Evolutionary conservation across 805 yeast genomes (phyloP).

Genomic region (Candida nemodendra): DNA sequence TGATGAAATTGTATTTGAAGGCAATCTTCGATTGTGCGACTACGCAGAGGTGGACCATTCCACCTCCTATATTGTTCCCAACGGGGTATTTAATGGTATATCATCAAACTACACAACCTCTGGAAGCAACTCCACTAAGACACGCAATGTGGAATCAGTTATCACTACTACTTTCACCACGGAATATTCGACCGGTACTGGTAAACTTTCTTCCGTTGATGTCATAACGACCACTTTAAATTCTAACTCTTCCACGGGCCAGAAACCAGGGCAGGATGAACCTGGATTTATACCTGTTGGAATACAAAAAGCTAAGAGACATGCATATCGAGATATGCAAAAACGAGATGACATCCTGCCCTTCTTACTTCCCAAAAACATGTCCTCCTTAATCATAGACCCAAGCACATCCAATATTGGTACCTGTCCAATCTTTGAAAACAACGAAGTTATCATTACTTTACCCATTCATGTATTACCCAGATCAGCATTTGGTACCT

Average conservation of each 20-base stretch:
- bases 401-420: not conserved
- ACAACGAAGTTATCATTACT: slow-evolving; percentile 26
- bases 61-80: slow-evolving; percentile 12
- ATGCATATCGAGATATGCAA: not conserved
- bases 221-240: not conserved
- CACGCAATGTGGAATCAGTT: not conserved
- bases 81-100: slow-evolving; percentile 17
- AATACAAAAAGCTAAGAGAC: slow-evolving; percentile 11
- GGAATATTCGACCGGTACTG: not conserved
- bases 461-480: slow-evolving; percentile 23
- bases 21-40: slow-evolving; percentile 44
- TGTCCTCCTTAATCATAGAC: not conserved
- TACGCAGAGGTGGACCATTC: slow-evolving; percentile 21
- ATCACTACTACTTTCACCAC: not conserved
- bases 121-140: not conserved
- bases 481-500: slow-evolving; percentile 44
- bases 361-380: not conserved
- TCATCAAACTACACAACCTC: slow-evolving; percentile 2
- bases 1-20: slow-evolving; percentile 41
- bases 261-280: not conserved
- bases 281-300: slow-evolving; percentile 16
- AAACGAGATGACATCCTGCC: not conserved
- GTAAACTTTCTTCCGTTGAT: not conserved
- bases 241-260: not conserved
- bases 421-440: slow-evolving; percentile 31